A percentile compares a stretch with the other conserved stretches of the same genome.
Evolutionary conservation across 2,329 filamentous ascomycete genomes (phyloP).

Genomic region (Penicillium sumatraense): DNA sequence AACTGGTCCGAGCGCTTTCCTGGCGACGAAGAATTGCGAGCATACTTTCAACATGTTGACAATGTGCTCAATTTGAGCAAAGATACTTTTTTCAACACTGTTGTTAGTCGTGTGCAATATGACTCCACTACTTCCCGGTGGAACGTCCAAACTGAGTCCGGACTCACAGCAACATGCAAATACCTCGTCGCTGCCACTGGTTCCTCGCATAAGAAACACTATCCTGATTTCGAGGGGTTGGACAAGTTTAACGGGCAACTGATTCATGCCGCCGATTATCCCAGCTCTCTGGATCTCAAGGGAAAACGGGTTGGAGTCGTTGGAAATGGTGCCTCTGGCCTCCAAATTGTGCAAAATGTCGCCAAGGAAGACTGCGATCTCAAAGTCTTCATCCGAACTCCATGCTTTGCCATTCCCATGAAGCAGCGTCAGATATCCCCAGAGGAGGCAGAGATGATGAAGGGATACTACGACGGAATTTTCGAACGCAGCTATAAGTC

Average conservation of each 20-base stretch:
- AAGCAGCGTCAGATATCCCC: conserved; percentile 51
- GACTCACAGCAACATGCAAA: conserved; percentile 42
- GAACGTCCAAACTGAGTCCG: conserved; percentile 50
- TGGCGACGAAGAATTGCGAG: conserved; percentile 42
- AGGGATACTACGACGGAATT: conserved; percentile 53
- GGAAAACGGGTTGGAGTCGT: conserved; percentile 23
- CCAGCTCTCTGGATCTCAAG: conserved; percentile 14
- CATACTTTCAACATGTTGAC: conserved; percentile 55
- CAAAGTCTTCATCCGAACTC: conserved; percentile 66
- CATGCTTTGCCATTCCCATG: conserved; percentile 68
- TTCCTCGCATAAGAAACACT: conserved; percentile 38
- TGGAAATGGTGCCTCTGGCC: conserved; percentile 24
- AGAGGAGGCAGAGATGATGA: conserved; percentile 55
- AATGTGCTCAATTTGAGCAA: conserved; percentile 49
- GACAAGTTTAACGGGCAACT: conserved; percentile 53
- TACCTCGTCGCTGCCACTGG: conserved; percentile 55
- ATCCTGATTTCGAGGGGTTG: conserved; percentile 43
- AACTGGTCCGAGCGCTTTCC: conserved; percentile 45
- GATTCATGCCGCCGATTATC: conserved; percentile 61
- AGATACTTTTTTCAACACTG: conserved; percentile 51
- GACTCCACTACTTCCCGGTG: conserved; percentile 44
- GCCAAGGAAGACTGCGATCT: conserved; percentile 23
- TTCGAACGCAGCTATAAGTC: conserved; percentile 58
- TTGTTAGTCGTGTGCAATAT: conserved; percentile 48
- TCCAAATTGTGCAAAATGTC: conserved; percentile 22